A percentile compares a stretch with the other conserved stretches of the same genome.
Conservation (phyloP, 1,139 yeast genomes). For the Lodderomyces elongisporus region DNA sequence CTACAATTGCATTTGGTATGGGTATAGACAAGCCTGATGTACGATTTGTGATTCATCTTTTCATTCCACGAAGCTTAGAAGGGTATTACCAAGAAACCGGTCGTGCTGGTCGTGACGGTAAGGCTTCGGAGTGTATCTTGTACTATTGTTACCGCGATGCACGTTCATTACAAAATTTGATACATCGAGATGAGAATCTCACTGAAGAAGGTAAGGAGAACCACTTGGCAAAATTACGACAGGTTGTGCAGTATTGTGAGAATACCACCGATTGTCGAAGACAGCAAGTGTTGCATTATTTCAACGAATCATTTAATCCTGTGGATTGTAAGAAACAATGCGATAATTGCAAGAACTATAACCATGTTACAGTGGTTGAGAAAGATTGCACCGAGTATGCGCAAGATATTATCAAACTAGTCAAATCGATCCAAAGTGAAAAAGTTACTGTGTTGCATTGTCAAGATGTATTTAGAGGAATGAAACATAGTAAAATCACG, state of each 20-base stretch:
- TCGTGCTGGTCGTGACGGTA: slow-evolving; percentile 97
- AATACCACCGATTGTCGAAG: slow-evolving; percentile 88
- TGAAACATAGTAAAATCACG: slow-evolving; percentile 56
- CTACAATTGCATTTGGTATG: slow-evolving; percentile 98
- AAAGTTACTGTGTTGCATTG: slow-evolving; percentile 75
- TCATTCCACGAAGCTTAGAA: slow-evolving; percentile 86
- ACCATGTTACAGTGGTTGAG: slow-evolving; percentile 40
- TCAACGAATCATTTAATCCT: slow-evolving; percentile 76
- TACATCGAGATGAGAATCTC: slow-evolving; percentile 68
- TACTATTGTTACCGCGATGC: slow-evolving; percentile 79
- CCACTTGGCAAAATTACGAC: slow-evolving; percentile 71
- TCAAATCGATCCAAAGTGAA: slow-evolving; percentile 49
- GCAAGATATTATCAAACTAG: slow-evolving; percentile 52
- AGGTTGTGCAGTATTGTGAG: slow-evolving; percentile 89
- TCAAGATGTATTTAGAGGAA: slow-evolving; percentile 80
- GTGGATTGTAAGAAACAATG: slow-evolving; percentile 66
- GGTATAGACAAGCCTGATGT: slow-evolving; percentile 98
- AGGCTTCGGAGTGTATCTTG: slow-evolving; percentile 72
- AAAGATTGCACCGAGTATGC: slow-evolving; percentile 71
- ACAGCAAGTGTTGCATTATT: slow-evolving; percentile 80
- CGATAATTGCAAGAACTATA: slow-evolving; percentile 70
- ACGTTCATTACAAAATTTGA: slow-evolving; percentile 66
- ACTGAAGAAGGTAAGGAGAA: slow-evolving; percentile 65
- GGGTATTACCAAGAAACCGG: slow-evolving; percentile 98
- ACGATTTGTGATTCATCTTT: slow-evolving; percentile 80